A percentile compares a stretch with the other conserved stretches of the same genome.
These are phyloP conservation scores for Nicotiana paniculata DNA, from an alignment of 257 asterid species.

Conservation along the genomic window DNA sequence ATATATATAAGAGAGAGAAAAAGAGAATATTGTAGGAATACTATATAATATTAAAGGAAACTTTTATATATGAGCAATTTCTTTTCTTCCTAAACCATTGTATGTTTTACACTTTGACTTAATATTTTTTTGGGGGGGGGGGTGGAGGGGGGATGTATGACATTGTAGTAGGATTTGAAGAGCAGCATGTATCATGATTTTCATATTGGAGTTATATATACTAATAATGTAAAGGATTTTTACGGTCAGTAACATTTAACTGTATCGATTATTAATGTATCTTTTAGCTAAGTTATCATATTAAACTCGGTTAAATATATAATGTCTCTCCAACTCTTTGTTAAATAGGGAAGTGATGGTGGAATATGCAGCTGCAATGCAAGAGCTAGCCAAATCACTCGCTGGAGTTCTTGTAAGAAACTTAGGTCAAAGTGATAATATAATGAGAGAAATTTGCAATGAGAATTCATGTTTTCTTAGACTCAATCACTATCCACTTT, in stretches of 20 bases:
- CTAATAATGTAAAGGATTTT: too few species aligned
- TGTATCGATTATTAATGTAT: too few species aligned
- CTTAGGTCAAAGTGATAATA: neutral
- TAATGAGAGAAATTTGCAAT: slow-evolving; percentile 23
- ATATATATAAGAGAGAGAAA: neutral
- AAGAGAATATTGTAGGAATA: neutral
- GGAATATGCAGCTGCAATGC: slow-evolving; percentile 62
- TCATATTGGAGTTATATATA: too few species aligned
- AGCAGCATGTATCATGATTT: too few species aligned
- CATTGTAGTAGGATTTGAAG: too few species aligned
- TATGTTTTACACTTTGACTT: too few species aligned
- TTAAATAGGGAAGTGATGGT: slow-evolving; percentile 48
- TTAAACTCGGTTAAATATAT: neutral
- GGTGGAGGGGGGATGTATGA: too few species aligned
- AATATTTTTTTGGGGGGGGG: neutral
- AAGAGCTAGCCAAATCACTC: slow-evolving; percentile 37
- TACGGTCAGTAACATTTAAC: too few species aligned
- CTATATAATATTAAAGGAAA: neutral
- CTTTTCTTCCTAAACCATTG: neutral
- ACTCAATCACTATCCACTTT: slow-evolving; percentile 49
- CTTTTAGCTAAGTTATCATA: too few species aligned
- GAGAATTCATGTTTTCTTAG: slow-evolving; percentile 58
- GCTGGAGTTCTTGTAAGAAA: slow-evolving; percentile 39
- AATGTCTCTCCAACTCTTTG: neutral
- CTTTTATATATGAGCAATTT: neutral